These are phyloP conservation scores for Trifolium subterraneum DNA, from an alignment of 306 rosid genomes.

Conservation along the genomic window DNA sequence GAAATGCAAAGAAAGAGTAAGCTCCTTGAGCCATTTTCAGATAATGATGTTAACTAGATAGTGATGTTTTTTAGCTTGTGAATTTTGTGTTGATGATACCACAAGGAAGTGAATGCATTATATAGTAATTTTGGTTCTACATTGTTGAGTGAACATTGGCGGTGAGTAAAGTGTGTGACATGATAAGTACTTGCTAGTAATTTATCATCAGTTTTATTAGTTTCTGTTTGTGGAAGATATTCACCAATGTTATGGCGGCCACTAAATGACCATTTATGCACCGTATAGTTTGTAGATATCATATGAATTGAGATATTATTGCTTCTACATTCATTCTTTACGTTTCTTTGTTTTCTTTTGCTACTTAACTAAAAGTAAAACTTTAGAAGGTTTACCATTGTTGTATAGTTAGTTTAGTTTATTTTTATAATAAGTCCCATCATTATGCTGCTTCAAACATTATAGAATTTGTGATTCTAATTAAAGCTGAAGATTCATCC, in stretches of 20 bases:
- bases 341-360: too few species aligned
- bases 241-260: conserved; percentile 47
- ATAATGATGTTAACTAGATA: background rate
- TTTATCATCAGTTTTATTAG: conserved; percentile 31
- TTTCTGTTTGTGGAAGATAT: conserved; percentile 40
- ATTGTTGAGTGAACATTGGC: conserved; percentile 57
- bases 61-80: conserved; percentile 35
- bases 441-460: too few species aligned
- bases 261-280: conserved; percentile 46
- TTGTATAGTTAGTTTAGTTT: too few species aligned
- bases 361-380: too few species aligned
- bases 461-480: too few species aligned
- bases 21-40: conserved; percentile 40
- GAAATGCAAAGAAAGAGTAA: conserved; percentile 34
- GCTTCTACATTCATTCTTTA: background rate
- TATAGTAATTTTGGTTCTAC: conserved; percentile 28
- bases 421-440: too few species aligned
- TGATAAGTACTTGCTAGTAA: conserved; percentile 31
- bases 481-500: too few species aligned
- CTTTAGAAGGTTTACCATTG: too few species aligned
- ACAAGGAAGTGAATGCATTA: conserved; percentile 43
- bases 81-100: conserved; percentile 53
- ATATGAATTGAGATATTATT: background rate
- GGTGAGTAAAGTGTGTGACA: conserved; percentile 59
- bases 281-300: conserved; percentile 34